Base-by-base conservation (phyloP, 176 grass and related monocot species). In the Themeda triandra region DNA sequence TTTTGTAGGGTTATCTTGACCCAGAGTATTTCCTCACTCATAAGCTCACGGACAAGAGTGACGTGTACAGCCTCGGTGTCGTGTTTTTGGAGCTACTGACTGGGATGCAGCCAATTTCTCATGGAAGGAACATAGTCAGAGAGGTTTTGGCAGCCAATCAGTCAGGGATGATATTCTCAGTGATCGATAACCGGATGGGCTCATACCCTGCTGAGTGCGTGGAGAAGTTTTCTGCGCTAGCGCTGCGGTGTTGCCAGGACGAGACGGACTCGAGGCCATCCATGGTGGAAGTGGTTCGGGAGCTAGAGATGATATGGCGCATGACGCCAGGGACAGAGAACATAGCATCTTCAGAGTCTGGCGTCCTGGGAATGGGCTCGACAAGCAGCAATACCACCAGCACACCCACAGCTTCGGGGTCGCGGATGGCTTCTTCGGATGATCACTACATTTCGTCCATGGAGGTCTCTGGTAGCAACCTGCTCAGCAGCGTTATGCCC, bases 381-480 rank as follows among this genome's bases (percentile, higher is more conserved):
- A 68, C 30, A 63, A 78, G 51, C 54, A 70, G 53, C 14, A 72
- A 51, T 44, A 68, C 49, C 63, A 75, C 58, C 3, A 46, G 32
- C 48, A 83, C 88, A 18, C 77, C 82, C 6, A 68, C 84, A 6
- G 4, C 64, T 1, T 89, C 86, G 0, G 82, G 63, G 0, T 84
- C 89, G 17, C 81, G 71, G 13, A 80, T 86, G 78, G 81, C 44
- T 42, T 66, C 64, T 14, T 82, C 80, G 3, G 80, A 77, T n/a
- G 68, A 92, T 76, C 92, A 74, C 30, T 97, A 84, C 56, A 63
- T 94, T 56, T 98, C 95, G 11, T 91, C 95, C 1, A 82, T 91
- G 21, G 95, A 98, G 53, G 90, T 98, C 8, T 98, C 95, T 17
- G 95, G 92, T 23, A 94, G 95, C 66, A 92, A 98, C 80, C 88